These are phyloP conservation scores for Filobasidium uniguttulatum DNA, from an alignment of 1,284 basidiomycete species.

Conservation along the genomic window DNA sequence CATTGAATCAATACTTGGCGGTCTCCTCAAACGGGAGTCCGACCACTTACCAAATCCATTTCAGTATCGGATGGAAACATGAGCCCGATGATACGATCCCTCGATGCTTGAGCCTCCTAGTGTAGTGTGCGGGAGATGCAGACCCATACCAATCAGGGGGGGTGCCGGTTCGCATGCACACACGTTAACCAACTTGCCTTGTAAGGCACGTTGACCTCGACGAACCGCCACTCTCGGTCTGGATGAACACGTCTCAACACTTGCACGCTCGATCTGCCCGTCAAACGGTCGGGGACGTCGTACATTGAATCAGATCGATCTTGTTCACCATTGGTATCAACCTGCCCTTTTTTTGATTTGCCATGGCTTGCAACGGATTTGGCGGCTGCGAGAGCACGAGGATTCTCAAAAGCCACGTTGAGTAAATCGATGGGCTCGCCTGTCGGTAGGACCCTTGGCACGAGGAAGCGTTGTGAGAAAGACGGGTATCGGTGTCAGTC, in stretches of 20 bases:
- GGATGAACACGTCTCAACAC: conserved; percentile 64
- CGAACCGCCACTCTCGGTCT: conserved; percentile 73
- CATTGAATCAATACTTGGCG: no score
- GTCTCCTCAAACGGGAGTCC: no score
- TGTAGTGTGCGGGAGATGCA: no score
- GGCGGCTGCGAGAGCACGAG: conserved; percentile 32
- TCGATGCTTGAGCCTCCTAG: conserved; percentile 52
- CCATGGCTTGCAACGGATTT: no score
- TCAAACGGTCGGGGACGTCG: conserved; percentile 72
- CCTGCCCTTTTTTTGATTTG: conserved; percentile 3
- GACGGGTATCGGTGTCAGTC: no score
- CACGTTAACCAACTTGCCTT: conserved; percentile 43
- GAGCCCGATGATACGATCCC: conserved; percentile 49
- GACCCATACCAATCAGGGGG: no score
- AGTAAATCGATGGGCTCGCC: conserved; percentile 80
- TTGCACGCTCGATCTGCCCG: conserved; percentile 59
- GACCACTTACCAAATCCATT: conserved; percentile 64
- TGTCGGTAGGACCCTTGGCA: conserved; percentile 49
- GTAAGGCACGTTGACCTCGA: conserved; percentile 74
- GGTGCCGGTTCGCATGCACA: no score
- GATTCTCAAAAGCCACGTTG: conserved; percentile 94
- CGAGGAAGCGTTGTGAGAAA: conserved; percentile 1
- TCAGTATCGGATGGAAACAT: conserved; percentile 65
- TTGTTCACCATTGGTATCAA: background rate
- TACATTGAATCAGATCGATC: conserved; percentile 27